A percentile compares a stretch with the other conserved stretches of the same genome.
Conservation (phyloP, 164 flowering plant genomes). For the Malania oleifera region DNA sequence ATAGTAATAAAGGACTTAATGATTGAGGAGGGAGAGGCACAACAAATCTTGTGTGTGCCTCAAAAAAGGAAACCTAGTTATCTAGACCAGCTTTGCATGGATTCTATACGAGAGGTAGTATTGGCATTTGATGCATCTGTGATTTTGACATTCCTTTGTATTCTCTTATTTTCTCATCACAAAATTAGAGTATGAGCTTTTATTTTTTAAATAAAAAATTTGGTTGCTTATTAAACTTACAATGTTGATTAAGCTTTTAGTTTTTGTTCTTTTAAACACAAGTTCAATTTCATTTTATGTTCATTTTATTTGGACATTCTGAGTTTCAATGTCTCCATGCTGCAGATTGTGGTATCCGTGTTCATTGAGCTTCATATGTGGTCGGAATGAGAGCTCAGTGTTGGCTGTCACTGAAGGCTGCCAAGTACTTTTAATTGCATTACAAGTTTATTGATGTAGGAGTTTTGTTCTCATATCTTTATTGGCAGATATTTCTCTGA, state of each 20-base stretch:
- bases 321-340: conserved; percentile 4
- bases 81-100: not conserved
- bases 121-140: not conserved
- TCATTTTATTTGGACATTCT: not conserved
- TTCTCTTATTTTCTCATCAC: not conserved
- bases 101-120: not conserved
- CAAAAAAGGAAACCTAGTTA: not conserved
- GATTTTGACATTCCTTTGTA: not conserved
- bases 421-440: conserved; percentile 43
- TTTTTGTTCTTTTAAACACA: too few relatives aligned
- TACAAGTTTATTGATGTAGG: not conserved
- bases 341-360: conserved; percentile 72
- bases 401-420: conserved; percentile 77
- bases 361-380: conserved; percentile 45
- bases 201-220: too few relatives aligned
- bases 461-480: not conserved
- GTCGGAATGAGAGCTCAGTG: conserved; percentile 41
- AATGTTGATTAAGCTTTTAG: too few relatives aligned
- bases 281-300: not conserved
- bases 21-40: too few relatives aligned
- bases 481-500: not conserved
- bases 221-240: too few relatives aligned
- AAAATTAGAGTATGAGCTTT: too few relatives aligned
- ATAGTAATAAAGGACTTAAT: too few relatives aligned
- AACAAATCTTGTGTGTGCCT: too few relatives aligned